Conservation (phyloP, 768 basidiomycete species). For the Royoungia palumana region DNA sequence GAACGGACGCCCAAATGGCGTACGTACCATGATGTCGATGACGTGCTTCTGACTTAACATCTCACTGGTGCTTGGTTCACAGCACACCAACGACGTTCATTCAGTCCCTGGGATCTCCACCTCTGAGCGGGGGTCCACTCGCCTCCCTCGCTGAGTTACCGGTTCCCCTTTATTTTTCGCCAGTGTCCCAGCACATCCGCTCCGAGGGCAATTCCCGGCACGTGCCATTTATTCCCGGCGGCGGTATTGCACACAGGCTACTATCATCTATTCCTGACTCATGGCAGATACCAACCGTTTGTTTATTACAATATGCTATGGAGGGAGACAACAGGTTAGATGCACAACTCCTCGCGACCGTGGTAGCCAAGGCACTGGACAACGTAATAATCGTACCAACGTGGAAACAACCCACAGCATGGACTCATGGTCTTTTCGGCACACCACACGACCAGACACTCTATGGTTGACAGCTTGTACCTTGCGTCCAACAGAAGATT, state of each 20-base stretch:
- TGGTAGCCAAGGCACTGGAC: conserved; percentile 47
- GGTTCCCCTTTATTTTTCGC: conserved; percentile 53
- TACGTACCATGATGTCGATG: conserved; percentile 35
- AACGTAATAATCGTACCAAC: conserved; percentile 26
- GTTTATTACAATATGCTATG: conserved; percentile 69
- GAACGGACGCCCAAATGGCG: conserved; percentile 78
- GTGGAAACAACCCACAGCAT: conserved; percentile 68
- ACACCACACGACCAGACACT: conserved; percentile 69
- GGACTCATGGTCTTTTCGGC: conserved; percentile 62
- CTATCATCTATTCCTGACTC: conserved; percentile 51
- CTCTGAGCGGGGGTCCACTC: conserved; percentile 44
- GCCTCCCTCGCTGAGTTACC: conserved; percentile 43
- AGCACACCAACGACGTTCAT: conserved; percentile 70
- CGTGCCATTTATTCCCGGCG: conserved; percentile 76
- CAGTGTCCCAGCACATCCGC: conserved; percentile 37
- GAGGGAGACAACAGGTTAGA: conserved; percentile 82
- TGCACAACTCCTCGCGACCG: conserved; percentile 58
- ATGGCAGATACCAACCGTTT: conserved; percentile 53
- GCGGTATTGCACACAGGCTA: conserved; percentile 67
- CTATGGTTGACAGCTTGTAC: conserved; percentile 48
- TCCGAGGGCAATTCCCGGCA: conserved; percentile 26
- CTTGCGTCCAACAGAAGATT: neutral
- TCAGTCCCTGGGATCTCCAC: conserved; percentile 40
- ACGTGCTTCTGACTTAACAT: neutral
- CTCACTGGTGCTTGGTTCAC: conserved; percentile 3